phyloP scores from a whole-genome alignment of 192 early-diverging fungal species.

The Geosiphon pyriformis region DNA sequence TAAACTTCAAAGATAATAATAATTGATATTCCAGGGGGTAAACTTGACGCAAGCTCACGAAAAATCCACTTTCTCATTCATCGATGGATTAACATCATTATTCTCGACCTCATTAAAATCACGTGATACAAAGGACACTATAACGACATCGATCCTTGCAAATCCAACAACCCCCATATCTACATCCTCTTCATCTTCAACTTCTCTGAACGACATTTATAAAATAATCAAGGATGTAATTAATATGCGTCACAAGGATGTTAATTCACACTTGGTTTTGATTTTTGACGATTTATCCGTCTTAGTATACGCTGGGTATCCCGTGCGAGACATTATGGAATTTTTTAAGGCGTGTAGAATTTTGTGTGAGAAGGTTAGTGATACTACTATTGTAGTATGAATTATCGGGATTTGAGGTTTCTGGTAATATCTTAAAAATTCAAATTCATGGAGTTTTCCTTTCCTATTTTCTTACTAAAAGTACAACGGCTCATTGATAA shows the following conservation, averaged over 20 bases:
- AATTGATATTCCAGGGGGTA: constrained; percentile 44
- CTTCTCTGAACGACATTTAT: constrained; percentile 35
- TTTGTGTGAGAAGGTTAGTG: constrained; percentile 34
- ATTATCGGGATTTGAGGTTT: too few species aligned
- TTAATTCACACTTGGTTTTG: constrained; percentile 33
- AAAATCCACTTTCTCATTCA: constrained; percentile 43
- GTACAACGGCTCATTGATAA: constrained; percentile 46
- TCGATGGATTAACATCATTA: constrained; percentile 48
- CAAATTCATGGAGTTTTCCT: too few species aligned
- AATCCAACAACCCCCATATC: constrained; percentile 7
- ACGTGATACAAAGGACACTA: constrained; percentile 23
- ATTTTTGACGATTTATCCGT: constrained; percentile 53
- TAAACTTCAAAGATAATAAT: too few species aligned
- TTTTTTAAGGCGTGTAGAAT: constrained; percentile 42
- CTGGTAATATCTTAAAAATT: too few species aligned
- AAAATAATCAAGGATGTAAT: constrained; percentile 28
- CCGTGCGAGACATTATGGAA: constrained; percentile 29
- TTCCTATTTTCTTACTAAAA: constrained; percentile 9
- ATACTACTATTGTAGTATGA: not conserved
- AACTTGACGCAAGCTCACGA: constrained; percentile 43
- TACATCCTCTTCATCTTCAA: constrained; percentile 11
- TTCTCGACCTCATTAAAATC: constrained; percentile 3
- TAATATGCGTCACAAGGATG: constrained; percentile 5
- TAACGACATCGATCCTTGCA: constrained; percentile 22
- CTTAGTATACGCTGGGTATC: constrained; percentile 44